Evolutionary conservation across 2,329 filamentous ascomycete genomes (phyloP), one percentile per base, ranked within the genome.

Genomic region (Ilyonectria robusta): DNA sequence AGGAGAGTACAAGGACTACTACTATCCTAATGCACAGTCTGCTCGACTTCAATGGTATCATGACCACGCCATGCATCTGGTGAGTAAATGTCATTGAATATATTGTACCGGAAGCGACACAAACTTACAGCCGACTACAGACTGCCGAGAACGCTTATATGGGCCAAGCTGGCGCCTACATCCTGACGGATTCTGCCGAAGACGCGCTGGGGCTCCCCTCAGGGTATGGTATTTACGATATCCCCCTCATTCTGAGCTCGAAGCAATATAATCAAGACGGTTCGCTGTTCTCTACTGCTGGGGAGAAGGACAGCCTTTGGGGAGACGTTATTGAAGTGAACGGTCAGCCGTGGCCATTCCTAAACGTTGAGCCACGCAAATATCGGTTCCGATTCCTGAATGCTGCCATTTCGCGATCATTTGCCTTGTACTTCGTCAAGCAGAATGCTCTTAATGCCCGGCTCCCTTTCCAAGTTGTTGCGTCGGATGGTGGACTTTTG

Each of bases 1-100:
- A 0, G 86, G 86, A 1, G 78, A 89, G 71, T 88, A 85, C 77
- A 89, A 90, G 75, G 88, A 90, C 67, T 89, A 90, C 75, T 90
- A 89, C 75, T 91, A 88, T 70, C 87, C 88, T 10, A 90, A 90
- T 73, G 78, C 76, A 15, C 84, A 89, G 72, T 66, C 68, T 44
- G 86, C 83, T 1, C 82, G 88, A 42, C 82, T 86, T 0, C 80
- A 89, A 33, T 90, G 88, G 88, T 90, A 90, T 69, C 87, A 90
- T 70, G 85, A 85, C 67, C 80, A 82, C 62, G 80, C 81, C 15
- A 75, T 83, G 59, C 75, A 78, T 31, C 75, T 77, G 23, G 79
- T 78, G 48, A 71, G 78, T 53, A 26, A 13, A 37, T 51, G 2
- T 13, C 23, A 37, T n/a, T 29, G 8, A 3, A 0, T 29, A 4